These are phyloP conservation scores for Gymnopilus dilepis DNA, from an alignment of 768 basidiomycete genomes.

Conservation along the genomic window DNA sequence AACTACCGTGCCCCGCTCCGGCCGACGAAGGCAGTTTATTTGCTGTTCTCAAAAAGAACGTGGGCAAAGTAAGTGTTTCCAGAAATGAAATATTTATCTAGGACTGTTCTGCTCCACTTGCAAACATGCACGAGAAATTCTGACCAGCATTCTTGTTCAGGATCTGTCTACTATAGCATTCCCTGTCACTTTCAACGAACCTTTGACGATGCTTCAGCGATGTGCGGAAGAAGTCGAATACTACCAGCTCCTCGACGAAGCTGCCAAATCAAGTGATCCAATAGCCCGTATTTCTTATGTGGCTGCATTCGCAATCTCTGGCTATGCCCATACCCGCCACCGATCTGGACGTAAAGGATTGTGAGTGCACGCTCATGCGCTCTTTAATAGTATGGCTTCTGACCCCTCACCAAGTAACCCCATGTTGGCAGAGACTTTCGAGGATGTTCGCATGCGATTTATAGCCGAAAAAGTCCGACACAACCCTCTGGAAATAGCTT, in stretches of 20 bases:
- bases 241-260: slow-evolving; percentile 67
- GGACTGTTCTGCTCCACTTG: too few relatives aligned
- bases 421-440: slow-evolving; percentile 88
- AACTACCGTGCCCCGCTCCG: slow-evolving; percentile 61
- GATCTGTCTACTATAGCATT: slow-evolving; percentile 83
- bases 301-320: slow-evolving; percentile 85
- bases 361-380: slow-evolving; percentile 49
- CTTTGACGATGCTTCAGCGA: slow-evolving; percentile 80
- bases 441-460: slow-evolving; percentile 80
- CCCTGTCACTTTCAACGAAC: slow-evolving; percentile 92
- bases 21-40: slow-evolving; percentile 86
- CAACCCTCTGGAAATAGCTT: slow-evolving; percentile 83
- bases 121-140: too few relatives aligned
- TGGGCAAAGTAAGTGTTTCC: slow-evolving; percentile 81
- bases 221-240: slow-evolving; percentile 88
- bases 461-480: slow-evolving; percentile 89
- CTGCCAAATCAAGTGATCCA: slow-evolving; percentile 60
- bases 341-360: slow-evolving; percentile 88
- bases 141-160: slow-evolving; percentile 40
- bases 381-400: not conserved
- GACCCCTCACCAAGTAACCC: slow-evolving; percentile 62
- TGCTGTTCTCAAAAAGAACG: slow-evolving; percentile 83
- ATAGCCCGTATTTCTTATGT: slow-evolving; percentile 75
- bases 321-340: slow-evolving; percentile 81
- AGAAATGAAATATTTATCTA: too few relatives aligned